Evolutionary conservation across 2,329 filamentous ascomycete genomes (phyloP).

Genomic region (Lachnellula willkommii): DNA sequence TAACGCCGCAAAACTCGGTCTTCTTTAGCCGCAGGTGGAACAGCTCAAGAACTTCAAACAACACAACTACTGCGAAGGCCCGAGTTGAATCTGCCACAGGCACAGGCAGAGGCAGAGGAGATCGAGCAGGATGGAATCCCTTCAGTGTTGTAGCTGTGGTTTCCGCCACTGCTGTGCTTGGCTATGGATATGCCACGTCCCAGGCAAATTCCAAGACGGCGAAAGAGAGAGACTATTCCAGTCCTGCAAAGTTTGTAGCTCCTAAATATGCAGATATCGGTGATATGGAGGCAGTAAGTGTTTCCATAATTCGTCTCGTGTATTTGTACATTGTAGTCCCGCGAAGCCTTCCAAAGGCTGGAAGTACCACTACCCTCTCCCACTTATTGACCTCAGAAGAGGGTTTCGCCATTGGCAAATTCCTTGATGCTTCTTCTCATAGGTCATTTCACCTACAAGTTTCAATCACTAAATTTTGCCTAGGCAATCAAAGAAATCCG

Average conservation of each 20-base stretch:
- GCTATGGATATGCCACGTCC: slow-evolving; percentile 14
- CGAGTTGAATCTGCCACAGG: background rate
- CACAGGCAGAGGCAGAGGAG: background rate
- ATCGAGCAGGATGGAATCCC: slow-evolving; percentile 22
- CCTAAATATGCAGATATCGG: slow-evolving; percentile 42
- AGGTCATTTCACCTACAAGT: background rate
- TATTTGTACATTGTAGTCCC: background rate
- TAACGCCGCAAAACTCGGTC: background rate
- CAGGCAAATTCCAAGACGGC: slow-evolving; percentile 10
- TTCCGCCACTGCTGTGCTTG: slow-evolving; percentile 16
- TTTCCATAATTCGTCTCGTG: background rate
- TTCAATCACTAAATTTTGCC: background rate
- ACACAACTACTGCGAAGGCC: background rate
- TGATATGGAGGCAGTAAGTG: slow-evolving; percentile 46
- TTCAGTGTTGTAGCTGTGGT: slow-evolving; percentile 22
- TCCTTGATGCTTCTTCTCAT: background rate
- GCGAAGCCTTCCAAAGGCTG: too few relatives aligned
- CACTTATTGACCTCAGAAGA: too few relatives aligned
- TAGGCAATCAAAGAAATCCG: slow-evolving; percentile 54
- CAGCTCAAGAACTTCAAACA: slow-evolving; percentile 3
- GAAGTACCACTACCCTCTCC: too few relatives aligned
- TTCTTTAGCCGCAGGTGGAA: slow-evolving; percentile 10
- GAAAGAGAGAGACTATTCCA: slow-evolving; percentile 26
- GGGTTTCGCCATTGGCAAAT: too few relatives aligned
- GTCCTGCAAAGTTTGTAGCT: slow-evolving; percentile 23